Percentiles rank a stretch among this genome's conserved stretches.
Evolutionary conservation across 108 stramenopile genomes (phyloP).

Genomic region (Pinguiococcus pyrenoidosus): DNA sequence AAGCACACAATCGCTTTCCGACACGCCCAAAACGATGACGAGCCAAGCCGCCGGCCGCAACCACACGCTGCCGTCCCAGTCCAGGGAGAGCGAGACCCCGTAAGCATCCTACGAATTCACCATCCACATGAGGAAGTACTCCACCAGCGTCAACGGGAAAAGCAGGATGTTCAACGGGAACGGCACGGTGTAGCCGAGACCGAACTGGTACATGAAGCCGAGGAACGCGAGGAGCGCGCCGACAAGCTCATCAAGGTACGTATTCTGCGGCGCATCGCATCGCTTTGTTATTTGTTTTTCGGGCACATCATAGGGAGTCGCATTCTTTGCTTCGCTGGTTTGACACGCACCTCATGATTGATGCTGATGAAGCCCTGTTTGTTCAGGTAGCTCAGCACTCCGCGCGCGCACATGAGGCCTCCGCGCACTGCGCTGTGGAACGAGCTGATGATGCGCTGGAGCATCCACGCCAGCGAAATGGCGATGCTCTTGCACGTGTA

Average conservation of each 20-base stretch:
- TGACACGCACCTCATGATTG: too few relatives aligned
- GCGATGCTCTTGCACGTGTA: slow-evolving; percentile 46
- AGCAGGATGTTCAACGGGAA: slow-evolving; percentile 73
- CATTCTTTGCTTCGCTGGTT: too few relatives aligned
- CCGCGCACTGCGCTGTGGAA: slow-evolving; percentile 63
- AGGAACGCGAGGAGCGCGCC: slow-evolving; percentile 57
- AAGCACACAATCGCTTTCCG: too few relatives aligned
- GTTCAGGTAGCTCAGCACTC: slow-evolving; percentile 21
- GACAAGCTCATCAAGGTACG: slow-evolving; percentile 52
- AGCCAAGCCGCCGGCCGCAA: too few relatives aligned
- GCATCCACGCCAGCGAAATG: slow-evolving; percentile 65
- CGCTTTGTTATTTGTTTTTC: too few relatives aligned
- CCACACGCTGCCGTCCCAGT: too few relatives aligned
- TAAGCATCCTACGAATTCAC: too few relatives aligned
- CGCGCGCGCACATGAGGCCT: slow-evolving; percentile 58
- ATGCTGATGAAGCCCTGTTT: slow-evolving; percentile 34
- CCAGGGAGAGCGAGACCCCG: too few relatives aligned
- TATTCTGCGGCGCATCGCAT: slow-evolving; percentile 47
- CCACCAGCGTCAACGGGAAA: slow-evolving; percentile 52
- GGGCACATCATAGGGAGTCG: too few relatives aligned
- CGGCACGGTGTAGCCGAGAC: slow-evolving; percentile 48
- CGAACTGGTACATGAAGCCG: slow-evolving; percentile 63
- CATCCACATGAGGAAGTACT: slow-evolving; percentile 52
- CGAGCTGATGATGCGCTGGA: slow-evolving; percentile 61
- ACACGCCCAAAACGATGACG: too few relatives aligned